Percentiles rank a stretch among this genome's conserved stretches.
Conservation (phyloP, 805 yeast genomes). For the Ogataea salicorniae region DNA sequence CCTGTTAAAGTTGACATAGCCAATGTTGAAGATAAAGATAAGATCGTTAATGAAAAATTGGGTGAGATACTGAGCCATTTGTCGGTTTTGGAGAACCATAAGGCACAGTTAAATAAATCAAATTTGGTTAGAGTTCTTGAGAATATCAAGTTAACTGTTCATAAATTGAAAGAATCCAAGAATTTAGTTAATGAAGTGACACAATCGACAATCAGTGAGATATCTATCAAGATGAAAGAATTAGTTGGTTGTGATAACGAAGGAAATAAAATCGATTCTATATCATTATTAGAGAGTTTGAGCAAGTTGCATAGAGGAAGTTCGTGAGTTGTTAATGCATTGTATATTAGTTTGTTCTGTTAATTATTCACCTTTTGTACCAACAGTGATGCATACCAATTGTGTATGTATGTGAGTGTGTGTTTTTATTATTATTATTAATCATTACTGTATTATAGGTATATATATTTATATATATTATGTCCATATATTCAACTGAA, state of each 20-base stretch:
- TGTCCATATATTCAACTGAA: not conserved
- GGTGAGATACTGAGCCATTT: slow-evolving; percentile 12
- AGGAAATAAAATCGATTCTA: slow-evolving; percentile 27
- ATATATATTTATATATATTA: not conserved
- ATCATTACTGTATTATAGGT: not conserved
- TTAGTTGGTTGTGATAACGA: slow-evolving; percentile 16
- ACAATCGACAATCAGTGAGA: slow-evolving; percentile 15
- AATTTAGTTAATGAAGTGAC: slow-evolving; percentile 17
- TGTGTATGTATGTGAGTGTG: too few relatives aligned
- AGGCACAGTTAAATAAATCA: slow-evolving; percentile 6
- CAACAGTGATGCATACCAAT: too few relatives aligned
- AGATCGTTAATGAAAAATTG: slow-evolving; percentile 9
- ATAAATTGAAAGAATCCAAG: slow-evolving; percentile 23
- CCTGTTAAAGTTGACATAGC: slow-evolving; percentile 11
- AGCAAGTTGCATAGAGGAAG: slow-evolving; percentile 10
- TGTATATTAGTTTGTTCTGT: too few relatives aligned
- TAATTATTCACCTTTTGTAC: too few relatives aligned
- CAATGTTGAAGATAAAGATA: slow-evolving; percentile 7
- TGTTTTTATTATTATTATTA: not conserved
- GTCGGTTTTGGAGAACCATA: slow-evolving; percentile 8
- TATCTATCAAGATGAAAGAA: slow-evolving; percentile 18
- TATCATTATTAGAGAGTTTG: slow-evolving; percentile 32
- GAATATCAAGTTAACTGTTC: slow-evolving; percentile 29
- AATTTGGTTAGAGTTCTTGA: slow-evolving; percentile 28
- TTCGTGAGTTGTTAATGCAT: not conserved